A percentile compares a stretch with the other conserved stretches of the same genome.
Conservation (phyloP, 495 filamentous ascomycete genomes). For the Aspergillus leporis region DNA sequence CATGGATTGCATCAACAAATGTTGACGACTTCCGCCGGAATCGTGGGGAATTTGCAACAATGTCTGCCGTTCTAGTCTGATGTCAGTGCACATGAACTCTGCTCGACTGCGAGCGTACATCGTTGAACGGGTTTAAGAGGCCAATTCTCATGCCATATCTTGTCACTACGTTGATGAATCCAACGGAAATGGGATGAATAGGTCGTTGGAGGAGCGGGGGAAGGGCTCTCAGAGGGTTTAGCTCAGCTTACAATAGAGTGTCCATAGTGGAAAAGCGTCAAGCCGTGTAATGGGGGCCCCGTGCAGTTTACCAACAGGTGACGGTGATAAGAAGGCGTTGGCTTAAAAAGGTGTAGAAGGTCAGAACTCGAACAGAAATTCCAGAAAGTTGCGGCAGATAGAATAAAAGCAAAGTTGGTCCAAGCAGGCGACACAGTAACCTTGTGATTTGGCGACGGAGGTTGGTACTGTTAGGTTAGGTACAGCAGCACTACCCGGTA, state of each 20-base stretch:
- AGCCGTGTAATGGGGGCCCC: neutral
- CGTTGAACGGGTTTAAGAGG: neutral
- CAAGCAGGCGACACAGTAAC: neutral
- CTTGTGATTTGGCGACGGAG: neutral
- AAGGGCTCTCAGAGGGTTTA: too few species aligned
- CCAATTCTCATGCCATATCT: neutral
- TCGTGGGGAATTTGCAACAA: constrained; percentile 81
- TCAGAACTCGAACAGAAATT: too few species aligned
- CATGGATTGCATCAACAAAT: constrained; percentile 97
- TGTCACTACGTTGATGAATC: neutral
- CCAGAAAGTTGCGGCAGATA: too few species aligned
- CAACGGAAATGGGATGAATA: neutral
- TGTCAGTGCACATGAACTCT: constrained; percentile 12
- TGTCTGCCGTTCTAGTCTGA: constrained; percentile 69
- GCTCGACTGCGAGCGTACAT: neutral
- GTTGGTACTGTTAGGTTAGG: neutral
- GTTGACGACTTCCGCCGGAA: constrained; percentile 88
- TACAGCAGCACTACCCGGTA: neutral
- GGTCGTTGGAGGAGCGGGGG: neutral
- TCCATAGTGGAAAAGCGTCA: constrained; percentile 57
- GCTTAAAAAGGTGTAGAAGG: too few species aligned
- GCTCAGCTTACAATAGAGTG: constrained; percentile 73
- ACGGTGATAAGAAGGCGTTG: neutral
- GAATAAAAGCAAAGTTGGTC: too few species aligned
- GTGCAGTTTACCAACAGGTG: neutral